phyloP scores from a whole-genome alignment of 2,329 filamentous ascomycete species.

The Calonectria pseudoturangicola region DNA sequence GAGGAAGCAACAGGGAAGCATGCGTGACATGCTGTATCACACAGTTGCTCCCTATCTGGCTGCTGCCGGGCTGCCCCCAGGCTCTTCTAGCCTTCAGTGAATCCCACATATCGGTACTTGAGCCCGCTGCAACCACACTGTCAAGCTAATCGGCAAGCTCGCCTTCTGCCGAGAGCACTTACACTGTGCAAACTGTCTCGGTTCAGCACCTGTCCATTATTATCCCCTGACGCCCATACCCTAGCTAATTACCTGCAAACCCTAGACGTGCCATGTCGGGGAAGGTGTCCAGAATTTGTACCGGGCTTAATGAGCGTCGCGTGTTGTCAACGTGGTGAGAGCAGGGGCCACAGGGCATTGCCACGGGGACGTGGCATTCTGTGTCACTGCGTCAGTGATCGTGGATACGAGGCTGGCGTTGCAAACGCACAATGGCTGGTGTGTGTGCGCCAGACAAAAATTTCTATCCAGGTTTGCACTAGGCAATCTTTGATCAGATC shows the following conservation, averaged over 20 bases:
- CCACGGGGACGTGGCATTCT: constrained; percentile 40
- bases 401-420: constrained; percentile 50
- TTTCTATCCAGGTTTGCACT: constrained; percentile 23
- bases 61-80: neutral
- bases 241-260: constrained; percentile 28
- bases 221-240: constrained; percentile 6
- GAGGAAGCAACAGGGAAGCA: neutral
- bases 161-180: neutral
- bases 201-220: constrained; percentile 1
- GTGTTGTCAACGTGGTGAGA: constrained; percentile 36
- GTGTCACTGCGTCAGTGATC: constrained; percentile 44
- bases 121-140: neutral
- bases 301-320: constrained; percentile 37
- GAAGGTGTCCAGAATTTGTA: constrained; percentile 30
- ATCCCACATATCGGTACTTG: constrained; percentile 19
- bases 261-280: constrained; percentile 31
- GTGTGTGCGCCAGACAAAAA: constrained; percentile 38
- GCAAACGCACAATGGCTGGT: constrained; percentile 41
- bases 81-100: neutral
- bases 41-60: neutral
- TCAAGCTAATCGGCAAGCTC: neutral
- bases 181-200: constrained; percentile 32
- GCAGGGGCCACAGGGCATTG: constrained; percentile 32
- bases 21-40: neutral
- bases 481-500: neutral